These are phyloP conservation scores for Pythium aquatile DNA, from an alignment of 352 stramenopile genomes.

Conservation along the genomic window DNA sequence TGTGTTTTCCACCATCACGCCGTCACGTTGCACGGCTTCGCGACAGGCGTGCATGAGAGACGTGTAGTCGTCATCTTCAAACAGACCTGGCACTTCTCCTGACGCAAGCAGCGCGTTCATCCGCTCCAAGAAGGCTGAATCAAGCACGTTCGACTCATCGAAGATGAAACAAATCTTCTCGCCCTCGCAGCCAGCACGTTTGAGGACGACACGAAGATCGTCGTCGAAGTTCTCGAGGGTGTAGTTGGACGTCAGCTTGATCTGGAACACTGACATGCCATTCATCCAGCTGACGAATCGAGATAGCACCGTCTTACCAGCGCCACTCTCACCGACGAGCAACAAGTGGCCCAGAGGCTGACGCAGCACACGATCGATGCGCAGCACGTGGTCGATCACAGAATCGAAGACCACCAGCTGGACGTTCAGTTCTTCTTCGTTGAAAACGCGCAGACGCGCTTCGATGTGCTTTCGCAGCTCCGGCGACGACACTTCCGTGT, in stretches of 20 bases:
- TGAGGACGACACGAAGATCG: slow-evolving; percentile 97
- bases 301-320: slow-evolving; percentile 99
- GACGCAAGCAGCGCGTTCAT: slow-evolving; percentile 99
- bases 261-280: slow-evolving; percentile 99
- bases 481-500: slow-evolving; percentile 90
- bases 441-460: slow-evolving; percentile 97
- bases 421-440: slow-evolving; percentile 99
- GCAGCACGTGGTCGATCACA: slow-evolving; percentile 98
- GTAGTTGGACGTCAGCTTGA: slow-evolving; percentile 99
- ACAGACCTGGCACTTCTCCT: slow-evolving; percentile 99
- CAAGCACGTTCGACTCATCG: slow-evolving; percentile 99
- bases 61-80: slow-evolving; percentile 99
- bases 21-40: slow-evolving; percentile 92
- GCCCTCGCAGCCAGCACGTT: slow-evolving; percentile 95
- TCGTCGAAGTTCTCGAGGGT: slow-evolving; percentile 99
- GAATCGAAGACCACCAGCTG: slow-evolving; percentile 99
- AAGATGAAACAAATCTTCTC: slow-evolving; percentile 99
- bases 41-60: slow-evolving; percentile 95
- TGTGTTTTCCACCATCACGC: slow-evolving; percentile 90
- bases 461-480: slow-evolving; percentile 97
- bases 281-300: slow-evolving; percentile 99
- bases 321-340: slow-evolving; percentile 97
- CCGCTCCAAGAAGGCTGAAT: slow-evolving; percentile 98
- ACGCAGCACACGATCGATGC: slow-evolving; percentile 97
- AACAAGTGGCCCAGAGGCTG: slow-evolving; percentile 99